Evolutionary conservation across 208 protist genomes (phyloP).

Genomic region (Polymyxa betae): DNA sequence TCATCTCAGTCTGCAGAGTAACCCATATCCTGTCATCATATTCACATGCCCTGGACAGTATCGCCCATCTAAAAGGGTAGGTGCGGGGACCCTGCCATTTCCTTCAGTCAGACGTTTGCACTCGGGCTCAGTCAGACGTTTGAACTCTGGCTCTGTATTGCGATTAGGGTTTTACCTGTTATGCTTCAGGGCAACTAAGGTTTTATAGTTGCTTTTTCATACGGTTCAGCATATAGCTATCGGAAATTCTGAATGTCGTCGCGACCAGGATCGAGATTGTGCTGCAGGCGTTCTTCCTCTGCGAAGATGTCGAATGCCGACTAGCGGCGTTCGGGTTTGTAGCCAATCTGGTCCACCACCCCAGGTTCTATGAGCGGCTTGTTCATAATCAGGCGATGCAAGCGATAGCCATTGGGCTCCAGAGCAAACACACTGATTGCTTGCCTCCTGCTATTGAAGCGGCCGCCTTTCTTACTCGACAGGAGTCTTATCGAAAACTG

Average conservation of each 20-base stretch:
- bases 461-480: neutral
- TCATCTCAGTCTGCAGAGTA: neutral
- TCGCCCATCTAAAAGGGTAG: slow-evolving; percentile 26
- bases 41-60: neutral
- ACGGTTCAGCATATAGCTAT: too few relatives aligned
- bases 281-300: slow-evolving; percentile 39
- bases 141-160: too few relatives aligned
- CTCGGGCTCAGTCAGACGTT: too few relatives aligned
- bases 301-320: slow-evolving; percentile 33
- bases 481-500: neutral
- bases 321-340: slow-evolving; percentile 26
- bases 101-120: too few relatives aligned
- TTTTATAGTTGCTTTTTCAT: too few relatives aligned
- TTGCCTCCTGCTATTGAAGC: slow-evolving; percentile 3
- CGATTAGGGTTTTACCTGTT: too few relatives aligned
- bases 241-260: neutral
- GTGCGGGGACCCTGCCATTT: too few relatives aligned
- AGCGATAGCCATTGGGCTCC: slow-evolving; percentile 27
- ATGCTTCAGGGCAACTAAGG: too few relatives aligned
- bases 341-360: slow-evolving; percentile 37
- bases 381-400: neutral
- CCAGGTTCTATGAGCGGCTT: slow-evolving; percentile 8
- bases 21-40: slow-evolving; percentile 38
- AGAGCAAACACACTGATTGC: slow-evolving; percentile 4
- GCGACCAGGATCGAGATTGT: slow-evolving; percentile 30